A percentile compares a stretch with the other conserved stretches of the same genome.
Conservation (phyloP, 345 rosid genomes). For the Cardamine chenopodiifolia region DNA sequence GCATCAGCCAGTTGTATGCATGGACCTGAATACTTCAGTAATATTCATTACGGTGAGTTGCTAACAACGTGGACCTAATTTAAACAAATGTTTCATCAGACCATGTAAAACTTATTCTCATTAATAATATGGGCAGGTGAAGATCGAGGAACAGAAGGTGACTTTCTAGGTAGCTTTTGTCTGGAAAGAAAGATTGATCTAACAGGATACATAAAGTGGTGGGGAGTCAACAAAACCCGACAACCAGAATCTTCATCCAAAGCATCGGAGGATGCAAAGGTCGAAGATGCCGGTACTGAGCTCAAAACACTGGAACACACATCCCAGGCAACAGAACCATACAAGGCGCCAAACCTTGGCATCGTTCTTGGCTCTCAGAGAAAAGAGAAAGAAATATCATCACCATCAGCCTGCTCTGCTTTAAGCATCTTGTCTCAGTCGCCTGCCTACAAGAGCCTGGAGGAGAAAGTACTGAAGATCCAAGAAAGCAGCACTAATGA, state of each 20-base stretch:
- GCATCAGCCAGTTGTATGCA: constrained; percentile 75
- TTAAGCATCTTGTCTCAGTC: constrained; percentile 81
- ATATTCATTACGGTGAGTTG: constrained; percentile 60
- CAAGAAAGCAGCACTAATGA: constrained; percentile 59
- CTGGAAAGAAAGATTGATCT: constrained; percentile 85
- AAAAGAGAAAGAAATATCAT: constrained; percentile 53
- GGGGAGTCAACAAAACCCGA: constrained; percentile 77
- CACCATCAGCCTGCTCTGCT: constrained; percentile 55
- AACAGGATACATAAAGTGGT: constrained; percentile 87
- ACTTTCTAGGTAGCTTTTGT: constrained; percentile 70
- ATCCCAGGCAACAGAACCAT: constrained; percentile 74
- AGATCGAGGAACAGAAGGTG: constrained; percentile 73
- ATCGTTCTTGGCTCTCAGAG: constrained; percentile 47
- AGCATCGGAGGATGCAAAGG: constrained; percentile 64
- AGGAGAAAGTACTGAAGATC: constrained; percentile 74
- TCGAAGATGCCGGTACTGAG: constrained; percentile 73
- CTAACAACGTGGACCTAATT: constrained; percentile 5
- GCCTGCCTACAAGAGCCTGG: constrained; percentile 77
- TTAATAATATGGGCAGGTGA: constrained; percentile 58
- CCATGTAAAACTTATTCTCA: constrained; percentile 1
- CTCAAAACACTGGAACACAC: constrained; percentile 73
- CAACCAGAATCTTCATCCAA: constrained; percentile 66
- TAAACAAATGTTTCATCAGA: constrained; percentile 3
- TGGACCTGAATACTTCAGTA: constrained; percentile 80
- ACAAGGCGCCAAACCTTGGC: constrained; percentile 84